A percentile compares a stretch with the other conserved stretches of the same genome.
Conservation (phyloP, 179 eudicot genomes). For the Kewa caespitosa region DNA sequence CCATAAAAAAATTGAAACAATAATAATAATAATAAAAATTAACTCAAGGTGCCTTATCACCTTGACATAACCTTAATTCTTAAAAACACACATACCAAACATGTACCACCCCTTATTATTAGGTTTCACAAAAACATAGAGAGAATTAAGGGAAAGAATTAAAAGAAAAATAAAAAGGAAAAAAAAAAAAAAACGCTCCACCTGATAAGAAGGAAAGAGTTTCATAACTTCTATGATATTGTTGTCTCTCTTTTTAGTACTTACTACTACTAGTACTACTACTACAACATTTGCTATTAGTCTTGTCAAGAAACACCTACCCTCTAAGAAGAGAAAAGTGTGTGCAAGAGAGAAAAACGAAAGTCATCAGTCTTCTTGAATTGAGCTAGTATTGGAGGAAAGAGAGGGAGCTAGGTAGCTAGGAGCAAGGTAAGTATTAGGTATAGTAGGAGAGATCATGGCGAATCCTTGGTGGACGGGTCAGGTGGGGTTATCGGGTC, state of each 20-base stretch:
- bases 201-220: constrained; percentile 33
- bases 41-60: constrained; percentile 30
- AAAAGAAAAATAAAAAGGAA: background rate
- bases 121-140: background rate
- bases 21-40: too few relatives aligned
- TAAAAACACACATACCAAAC: background rate
- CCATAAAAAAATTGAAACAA: too few relatives aligned
- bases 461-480: constrained; percentile 59
- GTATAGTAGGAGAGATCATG: constrained; percentile 13
- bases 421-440: too few relatives aligned
- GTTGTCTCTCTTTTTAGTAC: background rate
- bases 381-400: too few relatives aligned
- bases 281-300: background rate
- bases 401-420: too few relatives aligned
- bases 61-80: constrained; percentile 15
- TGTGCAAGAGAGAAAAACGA: too few relatives aligned
- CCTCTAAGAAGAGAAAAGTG: too few relatives aligned
- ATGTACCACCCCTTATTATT: background rate
- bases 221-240: too few relatives aligned
- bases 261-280: background rate
- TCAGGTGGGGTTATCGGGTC: constrained; percentile 33
- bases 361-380: too few relatives aligned
- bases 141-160: background rate
- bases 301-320: too few relatives aligned
- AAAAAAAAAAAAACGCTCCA: constrained; percentile 34